Base-by-base conservation (phyloP, 305 asterid genomes). In the Solanum hybrid region DNA sequence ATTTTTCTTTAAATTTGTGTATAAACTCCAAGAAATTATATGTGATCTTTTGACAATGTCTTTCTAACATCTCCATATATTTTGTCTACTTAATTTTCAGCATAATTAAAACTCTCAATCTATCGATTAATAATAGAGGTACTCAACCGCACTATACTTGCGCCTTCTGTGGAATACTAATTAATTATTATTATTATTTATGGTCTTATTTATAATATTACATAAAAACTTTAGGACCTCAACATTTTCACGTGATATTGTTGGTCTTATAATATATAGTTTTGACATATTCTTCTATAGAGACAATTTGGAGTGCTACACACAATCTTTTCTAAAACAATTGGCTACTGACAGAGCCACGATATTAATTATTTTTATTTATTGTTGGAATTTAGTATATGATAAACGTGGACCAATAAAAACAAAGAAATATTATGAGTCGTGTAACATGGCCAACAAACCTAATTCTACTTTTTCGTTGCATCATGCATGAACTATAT, bases 391-490 rank as follows among this genome's bases (percentile, higher is more conserved):
- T 10, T 18, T 39, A 40, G 37, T 18, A 42, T 4, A 5, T 83
- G 5, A 83, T 46, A 42, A 46, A 29, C 40, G 74, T 46, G 87
- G 73, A 83, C 74, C 11, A 83, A 46, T 46, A 16, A 5, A 83
- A 29, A 75, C 24, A 75, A 34, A 46, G 20, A 57, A 57, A 83
- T 0, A 29, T 29, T 29, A 46, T 42, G 87, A 51, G 11, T 83
- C 9, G 8, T 57, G 39, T 46, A 83, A 82, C 69, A 82, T 82
- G 69, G 87, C 24, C 69, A 82, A 82, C 86, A 81, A 81, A 40
- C 24, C 24, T 81, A 81, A 61, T 81, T 29, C 12, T 29, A 74
- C 35, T 13, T 74, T 29, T 6, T 10, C 3, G 76, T 69, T 73
- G 9, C 34, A 13, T 13, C 4, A 73, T 28, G 35, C 35, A 81